Base-by-base conservation (phyloP, 768 basidiomycete genomes). In the Lyophyllum decastes region DNA sequence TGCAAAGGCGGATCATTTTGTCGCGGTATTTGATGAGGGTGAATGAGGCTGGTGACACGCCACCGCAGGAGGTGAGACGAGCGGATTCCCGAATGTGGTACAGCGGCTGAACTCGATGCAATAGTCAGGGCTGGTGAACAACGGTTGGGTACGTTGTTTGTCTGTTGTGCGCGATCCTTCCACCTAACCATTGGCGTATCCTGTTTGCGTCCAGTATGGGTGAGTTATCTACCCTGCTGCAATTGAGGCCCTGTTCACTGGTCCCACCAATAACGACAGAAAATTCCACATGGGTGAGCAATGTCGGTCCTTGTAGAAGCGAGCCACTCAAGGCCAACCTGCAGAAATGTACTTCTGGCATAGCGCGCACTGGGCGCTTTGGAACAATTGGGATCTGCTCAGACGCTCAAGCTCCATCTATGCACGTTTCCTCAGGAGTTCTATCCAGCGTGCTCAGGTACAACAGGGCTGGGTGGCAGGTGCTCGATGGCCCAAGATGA, bases 401-500 rank as follows among this genome's bases (percentile, higher is more conserved):
- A 59, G 70, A 19, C 76, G 79, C 48, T 78, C 81, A 0, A 73
- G 68, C 49, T 58, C 63, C 41, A 70, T 82, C 9, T 85, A 85
- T 65, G 61, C 71, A 7, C 74, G 76, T 2, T 85, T 84, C 67
- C 76, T 85, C 22, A 57, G 68, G 12, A 72, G 72, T 34, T 79
- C 83, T 12, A 70, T 82, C 35, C 48, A 66, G 5, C 78, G 83
- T 1, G 79, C 85, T 1, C 80, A 81, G 61, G 69, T 77, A 2
- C 82, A 84, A 66, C 76, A 86, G 65, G 78, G 79, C 55, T 85
- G 76, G 73, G 55, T 73, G 11, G 64, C 73, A 8, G 85, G 85
- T n/a, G 85, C 84, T 19, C 78, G 85, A 25, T 85, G 83, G 83
- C 78, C 82, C 8, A 86, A 86, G 66, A 85, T 84, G 84, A 84